Evolutionary conservation across 768 basidiomycete genomes (phyloP).

Genomic region (Calvatia gigantea): DNA sequence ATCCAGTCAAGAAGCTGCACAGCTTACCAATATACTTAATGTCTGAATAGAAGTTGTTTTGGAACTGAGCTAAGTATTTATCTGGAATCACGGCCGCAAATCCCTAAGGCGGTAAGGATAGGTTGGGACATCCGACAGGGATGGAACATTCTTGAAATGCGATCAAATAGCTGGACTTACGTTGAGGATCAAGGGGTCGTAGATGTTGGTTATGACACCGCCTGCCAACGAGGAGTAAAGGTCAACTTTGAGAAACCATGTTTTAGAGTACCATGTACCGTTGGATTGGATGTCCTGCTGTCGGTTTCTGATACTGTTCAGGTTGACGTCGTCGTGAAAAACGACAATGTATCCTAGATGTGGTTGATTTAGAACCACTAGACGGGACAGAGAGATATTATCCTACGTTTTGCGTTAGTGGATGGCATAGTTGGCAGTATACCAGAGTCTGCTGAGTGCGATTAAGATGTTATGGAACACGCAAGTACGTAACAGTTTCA

Average conservation of each 20-base stretch:
- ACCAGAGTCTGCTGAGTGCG: no score
- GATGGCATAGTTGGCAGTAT: no score
- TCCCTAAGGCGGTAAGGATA: not conserved
- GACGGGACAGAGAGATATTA: not conserved
- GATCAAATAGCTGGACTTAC: not conserved
- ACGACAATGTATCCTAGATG: not conserved
- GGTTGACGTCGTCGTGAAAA: not conserved
- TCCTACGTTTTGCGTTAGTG: not conserved
- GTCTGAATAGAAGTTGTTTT: not conserved
- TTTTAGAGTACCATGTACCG: not conserved
- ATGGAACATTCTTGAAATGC: no score
- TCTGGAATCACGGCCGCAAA: not conserved
- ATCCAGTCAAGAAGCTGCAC: not conserved
- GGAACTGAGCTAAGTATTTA: not conserved
- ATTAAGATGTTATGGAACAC: no score
- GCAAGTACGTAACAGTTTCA: no score
- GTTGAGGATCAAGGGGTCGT: not conserved
- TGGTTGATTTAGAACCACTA: not conserved
- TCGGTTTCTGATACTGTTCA: not conserved
- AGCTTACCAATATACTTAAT: not conserved
- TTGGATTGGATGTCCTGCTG: not conserved
- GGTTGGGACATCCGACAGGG: not conserved
- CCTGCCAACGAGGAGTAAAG: not conserved
- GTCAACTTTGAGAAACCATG: not conserved
- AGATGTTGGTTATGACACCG: not conserved